These are phyloP conservation scores for Eimeria falciformis DNA, from an alignment of 169 alveolate genomes.

Conservation along the genomic window DNA sequence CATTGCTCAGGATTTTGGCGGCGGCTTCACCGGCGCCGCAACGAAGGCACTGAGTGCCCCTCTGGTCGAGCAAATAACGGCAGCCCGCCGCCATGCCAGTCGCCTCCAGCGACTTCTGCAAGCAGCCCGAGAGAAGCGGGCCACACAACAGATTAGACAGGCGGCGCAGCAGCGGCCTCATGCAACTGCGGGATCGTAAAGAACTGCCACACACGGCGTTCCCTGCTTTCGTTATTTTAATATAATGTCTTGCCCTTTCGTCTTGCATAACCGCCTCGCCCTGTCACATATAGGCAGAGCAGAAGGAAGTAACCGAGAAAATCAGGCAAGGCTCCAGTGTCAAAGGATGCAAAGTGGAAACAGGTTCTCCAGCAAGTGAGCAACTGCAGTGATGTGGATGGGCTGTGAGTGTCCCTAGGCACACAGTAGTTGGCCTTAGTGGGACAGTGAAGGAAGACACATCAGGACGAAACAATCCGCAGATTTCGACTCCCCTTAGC, in stretches of 20 bases:
- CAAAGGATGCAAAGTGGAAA: no score
- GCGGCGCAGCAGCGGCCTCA: not conserved
- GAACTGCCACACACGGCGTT: not conserved
- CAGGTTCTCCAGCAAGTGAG: no score
- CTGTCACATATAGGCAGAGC: not conserved
- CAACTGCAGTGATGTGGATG: no score
- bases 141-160: conserved; percentile 6
- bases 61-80: conserved; percentile 59
- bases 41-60: conserved; percentile 78
- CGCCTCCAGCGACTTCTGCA: conserved; percentile 49
- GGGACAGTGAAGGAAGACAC: no score
- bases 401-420: no score
- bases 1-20: not conserved
- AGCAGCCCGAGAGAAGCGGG: conserved; percentile 33
- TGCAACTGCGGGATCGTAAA: not conserved
- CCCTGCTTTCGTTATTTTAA: not conserved
- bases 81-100: conserved; percentile 64
- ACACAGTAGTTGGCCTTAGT: no score
- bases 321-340: no score
- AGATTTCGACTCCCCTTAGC: no score
- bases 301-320: not conserved
- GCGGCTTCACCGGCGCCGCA: conserved; percentile 77
- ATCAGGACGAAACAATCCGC: no score
- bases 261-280: not conserved
- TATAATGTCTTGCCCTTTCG: not conserved